Base-by-base conservation (phyloP, 371 early-diverging fungal genomes). In the Cokeromyces recurvatus region DNA sequence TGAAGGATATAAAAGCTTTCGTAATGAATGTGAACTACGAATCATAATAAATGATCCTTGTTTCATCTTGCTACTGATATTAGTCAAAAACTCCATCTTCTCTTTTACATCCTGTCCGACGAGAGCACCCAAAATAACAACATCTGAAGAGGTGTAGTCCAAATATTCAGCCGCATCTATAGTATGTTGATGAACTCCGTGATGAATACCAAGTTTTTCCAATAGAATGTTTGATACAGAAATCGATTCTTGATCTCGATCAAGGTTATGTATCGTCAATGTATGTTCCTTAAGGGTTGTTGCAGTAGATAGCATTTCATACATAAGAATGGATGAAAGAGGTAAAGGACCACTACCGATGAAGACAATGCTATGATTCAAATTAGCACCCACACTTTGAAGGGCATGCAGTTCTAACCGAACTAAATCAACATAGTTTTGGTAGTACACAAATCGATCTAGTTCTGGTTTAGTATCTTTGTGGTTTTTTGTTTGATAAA, bases 301-400 rank as follows among this genome's bases (percentile, higher is more conserved):
- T n/a, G n/a, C n/a, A n/a, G n/a, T n/a, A 8, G 41, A 14, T 15
- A 52, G 40, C 11, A 47, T 53, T 2, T 44, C 50, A 22, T 57
- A 53, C 53, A 74, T 52, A 8, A 62, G 39, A 5, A 74, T 65
- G 3, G 71, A 58, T 10, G 71, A 61, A 3, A 74, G 22, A 0
- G 75, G 75, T 12, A 74, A 35, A 9, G 75, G 71, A 10, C 75
- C 75, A 15, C 71, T 66, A 3, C 75, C 75, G 17, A 74, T 36
- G 50, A 71, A 71, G 1, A 56, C 62, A 17, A 70, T 44, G n/a
- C n/a, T n/a, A 2, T 43, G 53, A 1, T 34, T 23, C 10, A 66
- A 29, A 1, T 22, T 23, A 4, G 64, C 66, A 14, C 55, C 51
- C 0, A 63, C 55, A 8, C 66, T 66, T 15, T 51, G 40, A n/a